Percentiles rank a stretch among this genome's conserved stretches.
phyloP scores from a whole-genome alignment of 768 basidiomycete genomes.

The Hygrophorus pudorinus region DNA sequence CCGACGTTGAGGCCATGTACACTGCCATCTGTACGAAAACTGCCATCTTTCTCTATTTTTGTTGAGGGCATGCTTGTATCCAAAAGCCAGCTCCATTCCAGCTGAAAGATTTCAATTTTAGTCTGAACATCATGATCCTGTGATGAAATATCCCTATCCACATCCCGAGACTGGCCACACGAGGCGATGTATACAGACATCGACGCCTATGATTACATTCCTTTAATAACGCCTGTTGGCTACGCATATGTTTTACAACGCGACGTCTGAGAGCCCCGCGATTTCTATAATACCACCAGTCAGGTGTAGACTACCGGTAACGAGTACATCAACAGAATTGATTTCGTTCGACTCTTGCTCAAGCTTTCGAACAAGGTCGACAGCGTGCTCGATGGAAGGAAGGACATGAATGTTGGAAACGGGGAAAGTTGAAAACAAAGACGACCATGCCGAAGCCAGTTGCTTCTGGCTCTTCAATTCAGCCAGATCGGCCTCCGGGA shows the following conservation, averaged over 20 bases:
- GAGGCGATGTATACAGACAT: no score
- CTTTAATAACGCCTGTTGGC: no score
- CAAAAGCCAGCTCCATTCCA: no score
- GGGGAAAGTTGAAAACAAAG: conserved; percentile 53
- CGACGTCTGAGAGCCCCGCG: conserved; percentile 64
- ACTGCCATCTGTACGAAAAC: no score
- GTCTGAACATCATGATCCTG: no score
- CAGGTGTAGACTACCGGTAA: conserved; percentile 87
- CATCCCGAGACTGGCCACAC: no score
- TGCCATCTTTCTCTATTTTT: no score
- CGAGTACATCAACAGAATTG: conserved; percentile 49
- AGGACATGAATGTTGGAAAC: conserved; percentile 60
- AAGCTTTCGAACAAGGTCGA: conserved; percentile 50
- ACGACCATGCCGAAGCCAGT: conserved; percentile 64
- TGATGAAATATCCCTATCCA: no score
- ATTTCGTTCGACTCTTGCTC: conserved; percentile 15
- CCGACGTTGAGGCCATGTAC: no score
- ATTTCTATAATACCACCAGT: conserved; percentile 93
- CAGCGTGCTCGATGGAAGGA: conserved; percentile 83
- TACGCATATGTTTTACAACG: conserved; percentile 38
- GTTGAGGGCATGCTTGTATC: no score
- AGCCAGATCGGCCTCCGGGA: conserved; percentile 50
- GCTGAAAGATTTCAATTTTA: no score
- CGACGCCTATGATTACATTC: no score
- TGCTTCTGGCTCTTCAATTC: conserved; percentile 68